phyloP scores from a whole-genome alignment of 306 rosid species.

The Dalbergia cochinchinensis region DNA sequence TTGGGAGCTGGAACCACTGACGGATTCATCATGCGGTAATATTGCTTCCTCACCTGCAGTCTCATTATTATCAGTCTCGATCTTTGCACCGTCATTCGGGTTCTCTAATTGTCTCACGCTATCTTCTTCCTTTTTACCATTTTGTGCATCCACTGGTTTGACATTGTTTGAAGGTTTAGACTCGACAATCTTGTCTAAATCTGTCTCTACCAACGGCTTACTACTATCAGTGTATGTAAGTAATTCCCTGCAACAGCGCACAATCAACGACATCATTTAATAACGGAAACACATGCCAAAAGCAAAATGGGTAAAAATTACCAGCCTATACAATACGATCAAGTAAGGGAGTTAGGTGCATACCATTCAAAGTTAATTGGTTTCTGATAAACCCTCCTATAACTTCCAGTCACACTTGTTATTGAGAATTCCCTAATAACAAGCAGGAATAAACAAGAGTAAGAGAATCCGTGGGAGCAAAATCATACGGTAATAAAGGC shows the following conservation, averaged over 20 bases:
- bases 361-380: constrained; percentile 87
- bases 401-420: constrained; percentile 86
- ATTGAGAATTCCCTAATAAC: constrained; percentile 89
- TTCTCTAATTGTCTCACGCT: constrained; percentile 48
- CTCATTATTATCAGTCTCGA: constrained; percentile 46
- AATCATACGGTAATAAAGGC: background rate
- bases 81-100: constrained; percentile 48
- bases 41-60: constrained; percentile 45
- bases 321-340: constrained; percentile 26
- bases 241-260: constrained; percentile 71
- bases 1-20: constrained; percentile 51
- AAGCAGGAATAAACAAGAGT: constrained; percentile 24
- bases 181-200: constrained; percentile 72
- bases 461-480: background rate
- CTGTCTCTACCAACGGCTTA: constrained; percentile 80
- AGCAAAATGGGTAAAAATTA: background rate
- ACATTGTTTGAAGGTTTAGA: constrained; percentile 46
- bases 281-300: constrained; percentile 18
- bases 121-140: constrained; percentile 56
- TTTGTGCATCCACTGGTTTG: constrained; percentile 42
- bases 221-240: constrained; percentile 71
- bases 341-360: constrained; percentile 24
- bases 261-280: constrained; percentile 33
- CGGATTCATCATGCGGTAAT: constrained; percentile 49
- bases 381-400: constrained; percentile 86